Conservation (phyloP, 306 rosid genomes). For the Begonia fuchsioides region DNA sequence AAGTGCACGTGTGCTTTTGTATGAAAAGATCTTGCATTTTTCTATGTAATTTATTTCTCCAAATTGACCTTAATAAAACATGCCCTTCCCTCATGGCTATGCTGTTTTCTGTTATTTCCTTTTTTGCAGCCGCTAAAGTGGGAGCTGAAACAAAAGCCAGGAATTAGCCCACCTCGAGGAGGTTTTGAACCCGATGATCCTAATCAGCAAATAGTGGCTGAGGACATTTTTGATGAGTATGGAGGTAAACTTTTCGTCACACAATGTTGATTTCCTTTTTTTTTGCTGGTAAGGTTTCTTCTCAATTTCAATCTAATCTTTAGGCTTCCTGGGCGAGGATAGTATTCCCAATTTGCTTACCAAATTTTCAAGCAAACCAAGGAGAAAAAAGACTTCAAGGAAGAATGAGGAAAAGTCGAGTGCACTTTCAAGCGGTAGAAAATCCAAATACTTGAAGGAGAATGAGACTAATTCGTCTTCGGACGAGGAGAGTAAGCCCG, state of each 20-base stretch:
- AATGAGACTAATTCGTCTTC: conserved; percentile 20
- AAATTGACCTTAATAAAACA: too few species aligned
- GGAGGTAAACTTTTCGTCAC: conserved; percentile 45
- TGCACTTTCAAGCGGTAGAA: conserved; percentile 10
- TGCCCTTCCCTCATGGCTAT: too few species aligned
- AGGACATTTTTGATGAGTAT: conserved; percentile 91
- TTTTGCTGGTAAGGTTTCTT: conserved; percentile 3
- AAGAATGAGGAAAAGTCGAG: conserved; percentile 37
- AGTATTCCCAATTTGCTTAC: conserved; percentile 55
- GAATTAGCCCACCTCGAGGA: conserved; percentile 98
- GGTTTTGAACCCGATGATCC: conserved; percentile 87
- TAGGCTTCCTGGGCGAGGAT: conserved; percentile 69
- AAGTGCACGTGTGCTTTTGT: too few species aligned
- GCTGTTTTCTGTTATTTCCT: background rate
- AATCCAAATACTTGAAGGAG: conserved; percentile 21
- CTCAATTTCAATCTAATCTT: conserved; percentile 10
- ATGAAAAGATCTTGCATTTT: too few species aligned
- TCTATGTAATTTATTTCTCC: too few species aligned
- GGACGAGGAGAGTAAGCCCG: conserved; percentile 29
- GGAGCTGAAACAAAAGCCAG: conserved; percentile 99
- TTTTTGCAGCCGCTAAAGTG: conserved; percentile 75
- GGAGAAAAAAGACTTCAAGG: conserved; percentile 32
- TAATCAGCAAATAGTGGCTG: conserved; percentile 94
- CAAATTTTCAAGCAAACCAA: conserved; percentile 55
- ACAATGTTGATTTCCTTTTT: conserved; percentile 5